A percentile compares a stretch with the other conserved stretches of the same genome.
Conservation (phyloP, 805 yeast genomes). For the Debaryomyces tyrocola region DNA sequence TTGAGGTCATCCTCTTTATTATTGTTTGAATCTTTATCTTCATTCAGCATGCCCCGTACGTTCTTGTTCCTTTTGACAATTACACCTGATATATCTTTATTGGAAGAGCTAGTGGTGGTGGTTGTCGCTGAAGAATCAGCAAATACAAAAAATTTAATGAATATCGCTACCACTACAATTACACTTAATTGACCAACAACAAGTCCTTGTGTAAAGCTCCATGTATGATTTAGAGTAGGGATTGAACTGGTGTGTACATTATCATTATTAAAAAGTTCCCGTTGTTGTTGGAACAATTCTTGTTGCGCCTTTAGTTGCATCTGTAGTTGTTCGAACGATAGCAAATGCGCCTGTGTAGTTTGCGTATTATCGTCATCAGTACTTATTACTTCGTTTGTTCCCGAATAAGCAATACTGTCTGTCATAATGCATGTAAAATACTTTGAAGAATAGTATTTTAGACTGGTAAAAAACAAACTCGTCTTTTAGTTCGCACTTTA, state of each 20-base stretch:
- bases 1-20: constrained; percentile 13
- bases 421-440: too few species aligned
- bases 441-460: too few species aligned
- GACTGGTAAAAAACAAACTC: too few species aligned
- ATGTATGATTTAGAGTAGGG: constrained; percentile 17
- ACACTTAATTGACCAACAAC: constrained; percentile 74
- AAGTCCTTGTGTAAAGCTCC: constrained; percentile 80
- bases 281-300: constrained; percentile 26
- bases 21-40: constrained; percentile 12
- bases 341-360: not conserved
- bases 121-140: constrained; percentile 58
- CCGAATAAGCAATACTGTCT: not conserved
- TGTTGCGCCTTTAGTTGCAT: constrained; percentile 29
- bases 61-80: constrained; percentile 33
- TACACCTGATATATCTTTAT: constrained; percentile 31
- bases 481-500: too few species aligned
- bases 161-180: constrained; percentile 57
- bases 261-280: constrained; percentile 20
- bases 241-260: not conserved
- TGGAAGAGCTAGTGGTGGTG: constrained; percentile 16
- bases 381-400: not conserved
- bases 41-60: constrained; percentile 5
- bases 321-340: constrained; percentile 21
- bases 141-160: constrained; percentile 74
- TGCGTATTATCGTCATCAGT: not conserved